A percentile compares a stretch with the other conserved stretches of the same genome.
These are phyloP conservation scores for Chamaecrista fasciculata DNA, from an alignment of 306 rosid species.

Conservation along the genomic window DNA sequence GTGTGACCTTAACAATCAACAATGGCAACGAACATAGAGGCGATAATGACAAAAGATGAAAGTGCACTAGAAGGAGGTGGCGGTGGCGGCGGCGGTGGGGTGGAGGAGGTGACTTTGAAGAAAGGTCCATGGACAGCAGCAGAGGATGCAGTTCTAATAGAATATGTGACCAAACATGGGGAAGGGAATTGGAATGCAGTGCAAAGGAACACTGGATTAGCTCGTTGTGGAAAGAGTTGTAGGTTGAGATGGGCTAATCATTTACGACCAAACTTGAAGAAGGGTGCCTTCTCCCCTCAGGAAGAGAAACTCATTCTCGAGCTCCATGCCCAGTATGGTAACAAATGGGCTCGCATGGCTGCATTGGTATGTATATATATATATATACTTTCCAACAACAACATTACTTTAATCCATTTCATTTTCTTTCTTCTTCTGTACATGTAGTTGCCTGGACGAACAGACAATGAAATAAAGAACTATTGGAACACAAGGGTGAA, in stretches of 20 bases:
- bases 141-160: slow-evolving; percentile 31
- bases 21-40: no score
- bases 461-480: slow-evolving; percentile 67
- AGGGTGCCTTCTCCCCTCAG: slow-evolving; percentile 50
- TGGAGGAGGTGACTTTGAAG: slow-evolving; percentile 20
- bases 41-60: no score
- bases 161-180: slow-evolving; percentile 33
- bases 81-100: neutral
- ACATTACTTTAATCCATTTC: neutral
- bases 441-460: slow-evolving; percentile 56
- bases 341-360: slow-evolving; percentile 77
- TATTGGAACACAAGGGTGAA: slow-evolving; percentile 67
- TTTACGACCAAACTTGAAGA: slow-evolving; percentile 56
- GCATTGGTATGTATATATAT: slow-evolving; percentile 37
- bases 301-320: slow-evolving; percentile 58
- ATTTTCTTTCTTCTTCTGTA: neutral
- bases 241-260: slow-evolving; percentile 74
- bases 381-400: neutral
- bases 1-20: no score
- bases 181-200: slow-evolving; percentile 42
- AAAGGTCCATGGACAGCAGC: slow-evolving; percentile 38
- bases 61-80: no score
- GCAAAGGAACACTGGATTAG: slow-evolving; percentile 52
- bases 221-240: slow-evolving; percentile 70
- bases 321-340: slow-evolving; percentile 57